Evolutionary conservation across 306 rosid species (phyloP), one percentile per base, ranked within the genome.

Genomic region (Castanea mollissima): DNA sequence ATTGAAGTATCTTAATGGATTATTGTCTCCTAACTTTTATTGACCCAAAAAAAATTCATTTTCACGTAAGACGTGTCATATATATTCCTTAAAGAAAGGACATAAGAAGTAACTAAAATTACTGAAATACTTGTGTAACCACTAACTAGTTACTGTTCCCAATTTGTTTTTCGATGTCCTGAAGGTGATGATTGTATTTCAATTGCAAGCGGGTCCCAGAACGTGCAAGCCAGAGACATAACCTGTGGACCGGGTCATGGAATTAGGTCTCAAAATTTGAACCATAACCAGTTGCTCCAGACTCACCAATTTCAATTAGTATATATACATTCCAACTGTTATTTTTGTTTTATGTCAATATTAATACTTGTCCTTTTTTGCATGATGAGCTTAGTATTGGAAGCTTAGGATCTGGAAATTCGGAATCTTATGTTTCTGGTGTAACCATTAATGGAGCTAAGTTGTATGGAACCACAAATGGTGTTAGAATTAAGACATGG

Each of bases 191-290:
- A 93, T 69, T 93, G 98, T 57, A 90, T 93, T 84, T 93, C 97
- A 38, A 93, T 93, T 62, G 98, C 85, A 19, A 79, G 79, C 63
- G 98, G 95, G 44, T 90, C 95, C 44, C 73, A 10, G 41, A 83
- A 89, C 2, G 86, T 93, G 29, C 71, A 35, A 81, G 95, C 90
- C 70, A 78, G 77, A 6, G 58, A 86, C 63, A 90, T 93, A 44
- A 87, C 89, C 21, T 93, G 98, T 31, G 98, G 98, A 74, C 95
- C 98, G 1, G 98, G 98, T 16, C 98, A 93, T 80, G 98, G 98
- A 41, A 91, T 93, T 77, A 92, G 97, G 97, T 92, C 75, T 64
- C 25, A 67, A 67, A 7, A 1, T 18, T 14, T 67, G 8, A 15
- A 18, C 32, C 13, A 5, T 55, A 18, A 21, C 14, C 16, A 38